A percentile compares a stretch with the other conserved stretches of the same genome.
Evolutionary conservation across 2,329 filamentous ascomycete genomes (phyloP).

Genomic region (Bipolaris zeicola): DNA sequence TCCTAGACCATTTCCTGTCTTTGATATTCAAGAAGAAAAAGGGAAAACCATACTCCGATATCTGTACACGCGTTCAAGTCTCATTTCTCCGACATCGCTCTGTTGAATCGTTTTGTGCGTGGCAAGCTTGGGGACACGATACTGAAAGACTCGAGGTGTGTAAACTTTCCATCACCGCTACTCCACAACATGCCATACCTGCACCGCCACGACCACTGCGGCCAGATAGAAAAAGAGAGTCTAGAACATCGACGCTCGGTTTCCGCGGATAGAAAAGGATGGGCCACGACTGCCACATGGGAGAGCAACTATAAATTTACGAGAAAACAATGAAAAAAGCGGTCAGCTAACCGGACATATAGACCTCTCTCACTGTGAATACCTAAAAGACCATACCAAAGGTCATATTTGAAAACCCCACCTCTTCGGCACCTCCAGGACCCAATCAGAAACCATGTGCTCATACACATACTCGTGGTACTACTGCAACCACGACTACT

Average conservation of each 20-base stretch:
- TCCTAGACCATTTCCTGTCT: not conserved
- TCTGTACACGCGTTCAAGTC: not conserved
- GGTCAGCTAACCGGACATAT: conserved; percentile 14
- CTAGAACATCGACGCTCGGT: not conserved
- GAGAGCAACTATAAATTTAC: not conserved
- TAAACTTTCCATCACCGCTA: not conserved
- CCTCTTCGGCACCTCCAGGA: not conserved
- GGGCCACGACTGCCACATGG: not conserved
- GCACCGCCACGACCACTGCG: not conserved
- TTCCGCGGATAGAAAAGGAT: not conserved
- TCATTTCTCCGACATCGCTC: not conserved
- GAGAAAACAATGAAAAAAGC: conserved; percentile 4
- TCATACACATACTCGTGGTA: conserved; percentile 56
- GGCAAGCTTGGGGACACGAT: not conserved
- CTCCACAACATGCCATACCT: not conserved
- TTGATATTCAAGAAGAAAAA: not conserved
- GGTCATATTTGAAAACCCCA: not conserved
- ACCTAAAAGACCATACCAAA: not conserved
- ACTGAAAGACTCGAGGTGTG: not conserved
- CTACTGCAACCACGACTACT: conserved; percentile 57
- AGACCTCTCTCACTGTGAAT: not conserved
- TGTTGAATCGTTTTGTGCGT: not conserved
- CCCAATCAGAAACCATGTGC: conserved; percentile 45
- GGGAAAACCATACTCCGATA: not conserved
- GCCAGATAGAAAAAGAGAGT: not conserved